Base-by-base conservation (phyloP, 1,139 yeast genomes). In the Debaryomyces coudertii region DNA sequence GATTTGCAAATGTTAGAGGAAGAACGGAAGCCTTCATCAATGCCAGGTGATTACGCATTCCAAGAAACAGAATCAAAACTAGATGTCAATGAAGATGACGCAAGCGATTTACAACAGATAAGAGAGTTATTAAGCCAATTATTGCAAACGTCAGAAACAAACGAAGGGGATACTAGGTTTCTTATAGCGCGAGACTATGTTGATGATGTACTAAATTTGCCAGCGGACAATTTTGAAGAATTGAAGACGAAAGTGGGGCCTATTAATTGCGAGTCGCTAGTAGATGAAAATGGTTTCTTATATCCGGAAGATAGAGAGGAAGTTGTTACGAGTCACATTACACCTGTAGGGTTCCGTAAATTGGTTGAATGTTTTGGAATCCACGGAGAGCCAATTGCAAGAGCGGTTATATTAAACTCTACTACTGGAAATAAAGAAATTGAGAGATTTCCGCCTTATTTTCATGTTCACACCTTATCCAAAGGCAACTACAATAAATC, bases 331-430 rank as follows among this genome's bases (percentile, higher is more conserved):
- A 53, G 52, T 23, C 55, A 56, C 63, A 60, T 83, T 0, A 66
- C 79, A 0, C 72, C 73, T 2, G 60, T 62, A 2, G 70, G 74
- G 1, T 84, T 79, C 55, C 56, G 68, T 2, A 56, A 69, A 46
- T 61, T 85, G 12, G 60, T 61, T 1, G 68, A 71, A 23, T 80
- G 86, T 85, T 83, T 83, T 60, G 87, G 86, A 0, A 43, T 77
- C 12, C 53, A 63, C 2, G 74, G 76, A 0, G 58, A 58, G 6
- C 80, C 85, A 0, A 71, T 83, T 1, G 57, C 69, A 4, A 73
- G 90, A 27, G 66, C 67, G 25, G 57, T 81, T 4, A 59, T 81
- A 5, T 49, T 60, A 15, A 73, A 76, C 49, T 60, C 61, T 5
- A 61, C 63, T 11, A 65, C 70, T 7, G 79, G 77, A 0, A 53